Percentiles rank a stretch among this genome's conserved stretches.
These are phyloP conservation scores for Wickerhamiella vanderwaltii DNA, from an alignment of 805 yeast genomes.

Conservation along the genomic window DNA sequence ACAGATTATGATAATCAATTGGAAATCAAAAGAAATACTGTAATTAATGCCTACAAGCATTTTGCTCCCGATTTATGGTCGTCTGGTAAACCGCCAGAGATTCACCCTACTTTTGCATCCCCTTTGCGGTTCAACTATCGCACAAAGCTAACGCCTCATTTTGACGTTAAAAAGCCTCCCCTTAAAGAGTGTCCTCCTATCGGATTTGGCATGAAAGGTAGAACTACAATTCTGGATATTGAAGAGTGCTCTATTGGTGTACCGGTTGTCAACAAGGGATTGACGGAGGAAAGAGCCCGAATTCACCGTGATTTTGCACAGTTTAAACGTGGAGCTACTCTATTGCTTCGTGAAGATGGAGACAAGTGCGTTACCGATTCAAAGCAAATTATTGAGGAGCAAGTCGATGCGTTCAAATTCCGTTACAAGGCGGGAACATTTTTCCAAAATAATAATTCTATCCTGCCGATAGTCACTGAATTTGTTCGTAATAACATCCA, in stretches of 20 bases:
- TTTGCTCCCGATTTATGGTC: constrained; percentile 38
- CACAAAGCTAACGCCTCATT: constrained; percentile 93
- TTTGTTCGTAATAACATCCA: constrained; percentile 66
- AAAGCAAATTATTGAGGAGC: constrained; percentile 69
- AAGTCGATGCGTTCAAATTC: constrained; percentile 52
- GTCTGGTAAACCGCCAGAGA: constrained; percentile 37
- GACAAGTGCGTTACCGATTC: constrained; percentile 63
- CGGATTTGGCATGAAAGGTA: constrained; percentile 82
- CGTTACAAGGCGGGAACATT: constrained; percentile 91
- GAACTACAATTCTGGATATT: constrained; percentile 61
- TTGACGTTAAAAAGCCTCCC: constrained; percentile 45
- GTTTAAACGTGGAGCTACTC: constrained; percentile 72
- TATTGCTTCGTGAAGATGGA: constrained; percentile 49
- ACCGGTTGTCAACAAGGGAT: constrained; percentile 56
- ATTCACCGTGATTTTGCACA: constrained; percentile 38
- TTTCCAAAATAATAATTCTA: constrained; percentile 90
- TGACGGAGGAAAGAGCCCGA: constrained; percentile 51
- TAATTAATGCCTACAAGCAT: constrained; percentile 66
- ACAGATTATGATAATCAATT: constrained; percentile 64
- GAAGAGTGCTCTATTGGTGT: constrained; percentile 94
- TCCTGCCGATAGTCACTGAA: constrained; percentile 67
- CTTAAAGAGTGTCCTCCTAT: constrained; percentile 47
- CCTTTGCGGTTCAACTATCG: constrained; percentile 70
- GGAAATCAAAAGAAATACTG: constrained; percentile 56
- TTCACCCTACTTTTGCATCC: constrained; percentile 56